Evolutionary conservation across 805 yeast genomes (phyloP), one percentile per base, ranked within the genome.

Genomic region (Cyberlindnera amylophila): DNA sequence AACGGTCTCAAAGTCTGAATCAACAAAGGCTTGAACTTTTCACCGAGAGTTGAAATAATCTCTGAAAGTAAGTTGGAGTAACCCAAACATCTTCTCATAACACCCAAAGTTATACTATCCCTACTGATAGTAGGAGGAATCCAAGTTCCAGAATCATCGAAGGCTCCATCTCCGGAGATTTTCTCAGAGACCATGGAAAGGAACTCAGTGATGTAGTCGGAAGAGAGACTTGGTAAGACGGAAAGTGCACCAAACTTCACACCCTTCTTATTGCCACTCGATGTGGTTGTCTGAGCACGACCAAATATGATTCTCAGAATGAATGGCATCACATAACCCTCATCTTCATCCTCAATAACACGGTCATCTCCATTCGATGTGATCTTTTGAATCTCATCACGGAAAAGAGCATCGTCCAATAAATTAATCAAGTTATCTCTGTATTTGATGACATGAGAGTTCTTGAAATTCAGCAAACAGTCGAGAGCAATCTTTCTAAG

Each of bases 251-350:
- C 86, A 53, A 71, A 73, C 49, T 87, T 84, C 50, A 85, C 74
- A 26, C 89, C 81, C 42, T 77, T 74, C 56, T 86, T 86, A 23
- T 81, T 75, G 45, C 87, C 88, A 59, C 85, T 81, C 1, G 77
- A 67, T 42, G 70, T 74, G 31, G 81, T 71, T 1, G 82, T 74
- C 62, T 87, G 95, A 8, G 89, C 87, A 44, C 95, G 74, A 8
- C 98, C 98, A 62, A 82, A 91, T 16, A 93, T 66, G 19, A 93
- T 82, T 51, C 96, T 67, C 37, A 89, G 58, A 4, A 89, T 72
- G 24, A 86, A 55, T 1, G 95, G 93, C 75, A 88, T 76, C 3
- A 91, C 71, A 1, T 48, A 61, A 2, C 60, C 66, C 13, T 73
- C 66, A 57, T 93, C 97, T 3, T 68, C 69, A 7, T 68, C 71